Evolutionary conservation across 768 basidiomycete species (phyloP).

Genomic region (Tephrocybe sp.): DNA sequence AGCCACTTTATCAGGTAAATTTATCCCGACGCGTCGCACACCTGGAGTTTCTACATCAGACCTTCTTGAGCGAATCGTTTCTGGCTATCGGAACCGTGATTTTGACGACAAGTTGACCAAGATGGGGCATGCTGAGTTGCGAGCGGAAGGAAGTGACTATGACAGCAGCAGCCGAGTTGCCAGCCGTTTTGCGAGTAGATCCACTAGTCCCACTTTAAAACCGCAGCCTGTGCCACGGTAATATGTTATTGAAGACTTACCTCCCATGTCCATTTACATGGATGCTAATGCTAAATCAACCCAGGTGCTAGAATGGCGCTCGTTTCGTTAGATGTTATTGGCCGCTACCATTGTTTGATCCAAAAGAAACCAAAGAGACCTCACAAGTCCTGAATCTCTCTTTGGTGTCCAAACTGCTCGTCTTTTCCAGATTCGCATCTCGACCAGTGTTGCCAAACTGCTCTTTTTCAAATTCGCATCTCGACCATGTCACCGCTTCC

Average conservation of each 20-base stretch:
- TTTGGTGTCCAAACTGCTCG: too few species aligned
- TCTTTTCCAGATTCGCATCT: too few species aligned
- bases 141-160: conserved; percentile 60
- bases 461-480: too few species aligned
- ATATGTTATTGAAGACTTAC: neutral
- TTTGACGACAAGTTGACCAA: conserved; percentile 89
- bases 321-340: too few species aligned
- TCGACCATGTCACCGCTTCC: too few species aligned
- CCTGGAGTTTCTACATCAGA: conserved; percentile 94
- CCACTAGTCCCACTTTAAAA: conserved; percentile 21
- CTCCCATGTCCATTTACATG: too few species aligned
- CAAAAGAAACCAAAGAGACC: too few species aligned
- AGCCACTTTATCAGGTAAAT: conserved; percentile 60
- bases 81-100: conserved; percentile 76
- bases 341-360: too few species aligned
- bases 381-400: too few species aligned
- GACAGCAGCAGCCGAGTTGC: conserved; percentile 35
- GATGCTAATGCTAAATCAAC: too few species aligned
- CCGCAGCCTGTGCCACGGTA: neutral
- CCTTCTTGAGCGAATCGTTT: conserved; percentile 88
- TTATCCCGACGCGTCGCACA: conserved; percentile 92
- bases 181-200: conserved; percentile 32
- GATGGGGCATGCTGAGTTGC: conserved; percentile 78
- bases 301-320: too few species aligned
- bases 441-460: too few species aligned